Conservation (phyloP, 2,329 filamentous ascomycete genomes). For the Penicillium sp. region DNA sequence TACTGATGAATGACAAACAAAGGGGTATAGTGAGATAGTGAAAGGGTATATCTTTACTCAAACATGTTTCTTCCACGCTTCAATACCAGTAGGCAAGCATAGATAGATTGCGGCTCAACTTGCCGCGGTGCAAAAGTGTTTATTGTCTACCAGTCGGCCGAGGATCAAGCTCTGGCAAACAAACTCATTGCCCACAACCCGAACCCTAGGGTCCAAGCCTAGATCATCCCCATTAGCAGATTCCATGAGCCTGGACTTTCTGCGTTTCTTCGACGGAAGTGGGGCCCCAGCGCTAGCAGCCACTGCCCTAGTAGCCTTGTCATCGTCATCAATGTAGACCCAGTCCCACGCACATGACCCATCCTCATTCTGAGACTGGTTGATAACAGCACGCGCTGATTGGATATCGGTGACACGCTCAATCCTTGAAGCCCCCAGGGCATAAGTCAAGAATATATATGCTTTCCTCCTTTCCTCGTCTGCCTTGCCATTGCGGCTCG, state of each 20-base stretch:
- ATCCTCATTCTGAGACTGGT: conserved; percentile 53
- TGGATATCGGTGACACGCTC: conserved; percentile 67
- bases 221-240: conserved; percentile 35
- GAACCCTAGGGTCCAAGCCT: conserved; percentile 56
- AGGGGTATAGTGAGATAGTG: background rate
- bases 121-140: background rate
- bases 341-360: conserved; percentile 65
- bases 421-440: conserved; percentile 73
- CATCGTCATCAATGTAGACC: conserved; percentile 76
- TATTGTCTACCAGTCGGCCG: conserved; percentile 71
- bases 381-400: conserved; percentile 66
- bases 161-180: conserved; percentile 92
- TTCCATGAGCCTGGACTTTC: conserved; percentile 38
- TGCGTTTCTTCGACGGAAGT: conserved; percentile 50
- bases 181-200: conserved; percentile 80
- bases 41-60: background rate
- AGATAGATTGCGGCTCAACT: background rate
- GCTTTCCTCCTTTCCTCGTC: conserved; percentile 70
- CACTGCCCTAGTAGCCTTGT: conserved; percentile 58
- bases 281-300: conserved; percentile 26
- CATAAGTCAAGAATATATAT: conserved; percentile 80
- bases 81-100: background rate
- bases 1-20: background rate
- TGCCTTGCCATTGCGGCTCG: conserved; percentile 62
- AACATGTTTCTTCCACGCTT: background rate